phyloP scores from a whole-genome alignment of 345 rosid species.

The Citrus unshiu region DNA sequence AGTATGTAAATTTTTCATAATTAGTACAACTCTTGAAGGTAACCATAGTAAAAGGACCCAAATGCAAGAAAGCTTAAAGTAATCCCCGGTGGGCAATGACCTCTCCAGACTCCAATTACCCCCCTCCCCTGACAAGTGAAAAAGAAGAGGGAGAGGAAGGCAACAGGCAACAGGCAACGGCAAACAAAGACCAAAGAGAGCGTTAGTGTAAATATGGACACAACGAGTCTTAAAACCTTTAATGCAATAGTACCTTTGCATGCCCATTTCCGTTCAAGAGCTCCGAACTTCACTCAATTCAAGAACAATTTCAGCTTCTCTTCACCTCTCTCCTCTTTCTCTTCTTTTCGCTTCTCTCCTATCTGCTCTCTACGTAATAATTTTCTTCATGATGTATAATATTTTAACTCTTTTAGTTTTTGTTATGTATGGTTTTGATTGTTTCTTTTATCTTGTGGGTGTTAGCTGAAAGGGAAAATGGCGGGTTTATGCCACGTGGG shows the following conservation, averaged over 20 bases:
- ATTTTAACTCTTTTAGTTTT: neutral
- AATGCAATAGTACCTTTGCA: slow-evolving; percentile 32
- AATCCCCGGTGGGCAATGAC: neutral
- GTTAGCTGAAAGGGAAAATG: slow-evolving; percentile 41
- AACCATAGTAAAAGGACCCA: neutral
- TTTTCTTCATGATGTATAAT: neutral
- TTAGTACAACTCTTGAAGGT: neutral
- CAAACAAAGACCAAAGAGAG: neutral
- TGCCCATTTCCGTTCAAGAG: slow-evolving; percentile 25
- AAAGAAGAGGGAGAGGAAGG: neutral
- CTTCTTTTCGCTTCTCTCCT: slow-evolving; percentile 26
- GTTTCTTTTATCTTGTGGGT: slow-evolving; percentile 2
- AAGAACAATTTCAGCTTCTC: slow-evolving; percentile 21
- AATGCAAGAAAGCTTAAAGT: neutral
- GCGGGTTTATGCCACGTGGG: slow-evolving; percentile 38
- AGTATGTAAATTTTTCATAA: neutral
- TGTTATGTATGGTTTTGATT: neutral
- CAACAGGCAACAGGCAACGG: neutral
- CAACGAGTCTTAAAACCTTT: slow-evolving; percentile 32
- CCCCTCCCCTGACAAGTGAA: neutral
- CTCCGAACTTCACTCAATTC: slow-evolving; percentile 27
- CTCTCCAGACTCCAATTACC: too few relatives aligned
- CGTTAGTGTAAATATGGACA: neutral
- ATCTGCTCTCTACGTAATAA: slow-evolving; percentile 36
- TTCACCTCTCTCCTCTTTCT: slow-evolving; percentile 16